A percentile compares a stretch with the other conserved stretches of the same genome.
phyloP scores from a whole-genome alignment of 2,329 filamentous ascomycete species.

The Fusarium subglutinans region DNA sequence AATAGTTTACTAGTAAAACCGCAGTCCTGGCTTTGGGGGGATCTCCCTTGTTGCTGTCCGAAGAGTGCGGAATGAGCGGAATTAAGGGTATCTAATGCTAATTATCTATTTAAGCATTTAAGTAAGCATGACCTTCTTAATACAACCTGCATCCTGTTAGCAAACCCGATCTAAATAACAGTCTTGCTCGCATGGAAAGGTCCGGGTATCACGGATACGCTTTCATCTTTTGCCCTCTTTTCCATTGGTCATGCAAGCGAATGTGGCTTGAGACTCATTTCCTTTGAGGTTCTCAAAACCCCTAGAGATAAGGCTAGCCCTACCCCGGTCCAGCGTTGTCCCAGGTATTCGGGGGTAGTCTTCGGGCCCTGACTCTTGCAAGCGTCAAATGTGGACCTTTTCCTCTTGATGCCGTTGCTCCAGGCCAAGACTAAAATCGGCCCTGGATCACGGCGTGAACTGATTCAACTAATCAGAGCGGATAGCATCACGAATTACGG shows the following conservation, averaged over 20 bases:
- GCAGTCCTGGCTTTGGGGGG: too few relatives aligned
- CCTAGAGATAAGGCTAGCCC: neutral
- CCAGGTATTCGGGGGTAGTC: neutral
- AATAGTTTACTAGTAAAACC: too few relatives aligned
- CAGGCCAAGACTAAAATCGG: neutral
- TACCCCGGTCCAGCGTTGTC: neutral
- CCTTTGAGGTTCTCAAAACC: neutral
- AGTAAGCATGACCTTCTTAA: neutral
- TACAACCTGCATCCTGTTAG: rapidly evolving
- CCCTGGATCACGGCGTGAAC: neutral
- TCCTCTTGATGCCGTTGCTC: neutral
- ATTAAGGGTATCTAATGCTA: neutral
- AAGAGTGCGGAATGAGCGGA: neutral
- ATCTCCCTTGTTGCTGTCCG: too few relatives aligned
- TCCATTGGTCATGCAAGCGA: neutral
- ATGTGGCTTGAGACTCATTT: neutral
- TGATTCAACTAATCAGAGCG: neutral
- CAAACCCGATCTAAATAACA: neutral
- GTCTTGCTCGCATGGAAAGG: neutral
- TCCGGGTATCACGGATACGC: too few relatives aligned
- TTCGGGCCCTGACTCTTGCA: neutral
- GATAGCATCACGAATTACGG: neutral
- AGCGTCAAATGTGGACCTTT: neutral
- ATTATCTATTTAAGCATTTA: neutral
- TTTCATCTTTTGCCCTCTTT: too few relatives aligned